Evolutionary conservation across 2,329 filamentous ascomycete genomes (phyloP).

Genomic region (Triangularia setosa): DNA sequence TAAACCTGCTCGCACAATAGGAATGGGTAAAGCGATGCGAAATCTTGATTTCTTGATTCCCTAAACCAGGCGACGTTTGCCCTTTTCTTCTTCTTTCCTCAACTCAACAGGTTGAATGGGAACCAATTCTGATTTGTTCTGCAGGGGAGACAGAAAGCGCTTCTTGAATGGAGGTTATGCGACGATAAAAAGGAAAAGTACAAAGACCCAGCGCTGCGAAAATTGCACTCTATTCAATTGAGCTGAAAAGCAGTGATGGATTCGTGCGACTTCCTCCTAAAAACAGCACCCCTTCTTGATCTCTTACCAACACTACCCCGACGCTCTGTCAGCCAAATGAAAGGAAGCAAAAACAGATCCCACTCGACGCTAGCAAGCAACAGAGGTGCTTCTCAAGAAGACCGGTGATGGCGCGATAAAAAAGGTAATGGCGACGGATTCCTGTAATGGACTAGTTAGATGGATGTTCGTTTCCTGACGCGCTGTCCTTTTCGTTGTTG

Average conservation of each 20-base stretch:
- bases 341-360: constrained; percentile 7
- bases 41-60: constrained; percentile 21
- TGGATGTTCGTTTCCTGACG: background rate
- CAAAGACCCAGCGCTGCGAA: constrained; percentile 30
- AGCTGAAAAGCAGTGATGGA: constrained; percentile 22
- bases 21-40: constrained; percentile 21
- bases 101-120: constrained; percentile 34
- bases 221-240: constrained; percentile 25
- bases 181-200: constrained; percentile 32
- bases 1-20: constrained; percentile 20
- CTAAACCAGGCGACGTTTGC: constrained; percentile 26
- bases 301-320: constrained; percentile 22
- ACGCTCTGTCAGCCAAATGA: constrained; percentile 20
- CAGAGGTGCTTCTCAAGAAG: background rate
- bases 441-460: constrained; percentile 8
- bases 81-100: constrained; percentile 34
- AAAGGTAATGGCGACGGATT: background rate
- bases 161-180: constrained; percentile 29
- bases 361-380: constrained; percentile 2
- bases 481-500: background rate
- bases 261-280: constrained; percentile 1
- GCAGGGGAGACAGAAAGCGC: constrained; percentile 33
- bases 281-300: constrained; percentile 22
- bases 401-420: background rate
- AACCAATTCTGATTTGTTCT: constrained; percentile 54